Percentiles rank a stretch among this genome's conserved stretches.
Conservation (phyloP, 75 land plant species). For the Cryptomeria japonica region DNA sequence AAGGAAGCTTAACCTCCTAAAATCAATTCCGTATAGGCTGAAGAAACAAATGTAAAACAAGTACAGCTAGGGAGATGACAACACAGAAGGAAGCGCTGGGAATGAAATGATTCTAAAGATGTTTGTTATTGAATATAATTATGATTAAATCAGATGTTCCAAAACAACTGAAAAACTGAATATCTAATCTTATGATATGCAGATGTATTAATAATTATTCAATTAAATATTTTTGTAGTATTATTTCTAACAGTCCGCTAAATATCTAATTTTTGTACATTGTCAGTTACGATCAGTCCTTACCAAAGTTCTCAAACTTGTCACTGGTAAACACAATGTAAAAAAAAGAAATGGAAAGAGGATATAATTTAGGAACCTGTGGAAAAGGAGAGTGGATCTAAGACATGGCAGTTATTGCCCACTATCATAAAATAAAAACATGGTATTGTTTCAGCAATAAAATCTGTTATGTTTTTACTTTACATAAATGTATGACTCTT, state of each 20-base stretch:
- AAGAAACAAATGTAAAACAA: background rate
- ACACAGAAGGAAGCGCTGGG: background rate
- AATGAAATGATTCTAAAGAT: background rate
- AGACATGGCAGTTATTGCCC: no score
- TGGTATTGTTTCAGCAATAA: no score
- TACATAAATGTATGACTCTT: no score
- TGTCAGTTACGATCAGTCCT: background rate
- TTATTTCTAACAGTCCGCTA: background rate
- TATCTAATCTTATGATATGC: background rate
- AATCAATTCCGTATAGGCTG: background rate
- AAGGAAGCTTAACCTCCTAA: background rate
- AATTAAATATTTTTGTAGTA: background rate
- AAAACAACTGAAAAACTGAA: background rate
- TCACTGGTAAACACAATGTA: background rate
- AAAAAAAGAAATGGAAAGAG: background rate
- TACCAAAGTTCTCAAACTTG: background rate
- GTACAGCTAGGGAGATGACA: background rate
- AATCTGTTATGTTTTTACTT: no score
- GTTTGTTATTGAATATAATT: background rate
- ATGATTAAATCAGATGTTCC: background rate
- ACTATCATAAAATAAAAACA: no score
- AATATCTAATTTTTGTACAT: background rate
- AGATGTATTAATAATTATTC: background rate
- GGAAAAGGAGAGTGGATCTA: no score
- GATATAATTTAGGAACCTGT: background rate